Percentiles rank a stretch among this genome's conserved stretches.
Conservation (phyloP, 371 early-diverging fungal species). For the Haplosporangium sp. region DNA sequence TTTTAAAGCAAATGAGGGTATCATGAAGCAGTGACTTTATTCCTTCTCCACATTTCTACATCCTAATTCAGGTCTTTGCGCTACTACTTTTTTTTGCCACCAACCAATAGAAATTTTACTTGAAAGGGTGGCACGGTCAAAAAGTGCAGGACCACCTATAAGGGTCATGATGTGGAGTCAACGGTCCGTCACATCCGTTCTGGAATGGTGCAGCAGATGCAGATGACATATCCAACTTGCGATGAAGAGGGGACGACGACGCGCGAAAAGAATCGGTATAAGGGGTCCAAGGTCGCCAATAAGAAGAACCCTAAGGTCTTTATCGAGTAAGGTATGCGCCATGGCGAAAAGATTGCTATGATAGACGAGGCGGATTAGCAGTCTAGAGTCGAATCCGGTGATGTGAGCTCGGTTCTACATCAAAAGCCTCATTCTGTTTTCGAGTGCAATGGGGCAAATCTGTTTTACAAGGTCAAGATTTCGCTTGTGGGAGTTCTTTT, state of each 20-base stretch:
- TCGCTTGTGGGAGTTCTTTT: conserved; percentile 71
- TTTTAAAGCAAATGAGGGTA: too few species aligned
- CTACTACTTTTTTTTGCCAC: neutral
- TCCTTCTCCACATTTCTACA: too few species aligned
- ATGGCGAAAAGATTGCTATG: conserved; percentile 83
- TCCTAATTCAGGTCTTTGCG: too few species aligned
- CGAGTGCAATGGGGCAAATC: conserved; percentile 73
- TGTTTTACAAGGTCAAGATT: conserved; percentile 69
- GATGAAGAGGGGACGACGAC: conserved; percentile 79
- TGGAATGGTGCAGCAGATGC: conserved; percentile 96
- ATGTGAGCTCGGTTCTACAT: conserved; percentile 77
- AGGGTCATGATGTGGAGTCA: conserved; percentile 90
- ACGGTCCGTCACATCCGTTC: conserved; percentile 95
- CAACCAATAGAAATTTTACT: too few species aligned
- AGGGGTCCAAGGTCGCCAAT: conserved; percentile 74
- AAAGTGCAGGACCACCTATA: conserved; percentile 84
- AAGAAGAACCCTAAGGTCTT: conserved; percentile 75
- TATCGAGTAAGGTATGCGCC: conserved; percentile 87
- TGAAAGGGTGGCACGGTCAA: conserved; percentile 82
- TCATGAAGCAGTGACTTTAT: too few species aligned
- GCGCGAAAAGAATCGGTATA: conserved; percentile 77
- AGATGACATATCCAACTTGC: conserved; percentile 50
- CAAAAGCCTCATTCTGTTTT: conserved; percentile 79
- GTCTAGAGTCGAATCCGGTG: conserved; percentile 68
- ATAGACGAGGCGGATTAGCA: conserved; percentile 80